Evolutionary conservation across 441 rosid species (phyloP), one percentile per base, ranked within the genome.

Genomic region (Gossypium davidsonii): DNA sequence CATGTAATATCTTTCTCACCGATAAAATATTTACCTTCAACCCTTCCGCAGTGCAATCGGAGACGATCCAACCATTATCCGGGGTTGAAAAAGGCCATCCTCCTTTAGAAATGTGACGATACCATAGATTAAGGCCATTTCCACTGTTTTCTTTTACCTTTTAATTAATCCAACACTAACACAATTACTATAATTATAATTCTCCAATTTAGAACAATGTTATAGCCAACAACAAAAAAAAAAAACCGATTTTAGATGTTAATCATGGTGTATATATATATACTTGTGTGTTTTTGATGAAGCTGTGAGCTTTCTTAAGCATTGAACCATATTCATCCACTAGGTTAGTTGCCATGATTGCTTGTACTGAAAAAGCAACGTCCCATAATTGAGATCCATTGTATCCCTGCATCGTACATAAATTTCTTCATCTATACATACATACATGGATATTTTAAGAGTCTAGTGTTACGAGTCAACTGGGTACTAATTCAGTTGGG

Each of bases 361-460:
- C 89, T 79, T 87, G 96, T 46, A 87, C 86, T n/a, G 90, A 80
- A 17, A 90, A 82, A n/a, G 76, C 49, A 23, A 83, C 88, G 58
- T 91, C 93, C 96, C 93, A 91, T 2, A 85, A 42, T 71, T 89
- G 96, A 70, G 89, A 80, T 1, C 96, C 96, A n/a, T 86, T 87
- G 69, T 86, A 82, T 28, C 90, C 96, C 89, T 88, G 80, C 67
- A 63, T 17, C 4, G 20, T 1, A 10, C 4, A 18, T 1, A 62
- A 49, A 49, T n/a, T 49, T n/a, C 17, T 49, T 4, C 6, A 31
- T 28, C 1, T 1, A 28, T 31, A 31, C 6, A 31, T 31, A 31
- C 34, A 25, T 25, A 25, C 28, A 4, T 4, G 6, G 34, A 31
- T 31, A 4, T 4, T 3, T 3, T 26, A 26, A 26, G 0, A 26